These are phyloP conservation scores for Auricularia cornea DNA, from an alignment of 768 basidiomycete species.

Conservation along the genomic window DNA sequence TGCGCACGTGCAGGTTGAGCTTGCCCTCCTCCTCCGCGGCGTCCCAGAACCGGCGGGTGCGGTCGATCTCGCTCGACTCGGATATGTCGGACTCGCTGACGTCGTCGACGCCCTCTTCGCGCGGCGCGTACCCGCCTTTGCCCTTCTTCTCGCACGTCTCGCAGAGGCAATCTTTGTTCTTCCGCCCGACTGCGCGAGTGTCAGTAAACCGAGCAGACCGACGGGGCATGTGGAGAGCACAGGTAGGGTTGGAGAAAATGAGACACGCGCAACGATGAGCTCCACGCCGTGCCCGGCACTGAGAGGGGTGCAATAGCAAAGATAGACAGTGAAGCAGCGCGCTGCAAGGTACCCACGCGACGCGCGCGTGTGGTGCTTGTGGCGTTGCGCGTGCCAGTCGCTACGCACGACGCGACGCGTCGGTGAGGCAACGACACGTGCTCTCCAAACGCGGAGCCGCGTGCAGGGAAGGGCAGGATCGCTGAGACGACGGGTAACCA, in stretches of 20 bases:
- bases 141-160: slow-evolving; percentile 77
- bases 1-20: slow-evolving; percentile 67
- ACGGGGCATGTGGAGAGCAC: not conserved
- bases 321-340: too few relatives aligned
- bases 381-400: too few relatives aligned
- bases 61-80: slow-evolving; percentile 15
- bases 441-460: too few relatives aligned
- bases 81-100: slow-evolving; percentile 36
- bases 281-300: too few relatives aligned
- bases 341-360: too few relatives aligned
- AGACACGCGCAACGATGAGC: slow-evolving; percentile 6
- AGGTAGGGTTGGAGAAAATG: not conserved
- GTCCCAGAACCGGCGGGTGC: not conserved
- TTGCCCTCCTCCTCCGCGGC: slow-evolving; percentile 20
- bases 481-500: too few relatives aligned
- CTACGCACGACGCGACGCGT: too few relatives aligned
- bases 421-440: too few relatives aligned
- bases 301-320: too few relatives aligned
- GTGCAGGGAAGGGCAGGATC: too few relatives aligned
- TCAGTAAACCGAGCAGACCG: not conserved
- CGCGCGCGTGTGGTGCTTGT: too few relatives aligned
- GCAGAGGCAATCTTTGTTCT: slow-evolving; percentile 71
- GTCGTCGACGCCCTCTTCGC: slow-evolving; percentile 44
- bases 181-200: slow-evolving; percentile 46
- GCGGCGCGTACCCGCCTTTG: slow-evolving; percentile 59